phyloP scores from a whole-genome alignment of 106 monocot genomes.

The Posidonia australis region DNA sequence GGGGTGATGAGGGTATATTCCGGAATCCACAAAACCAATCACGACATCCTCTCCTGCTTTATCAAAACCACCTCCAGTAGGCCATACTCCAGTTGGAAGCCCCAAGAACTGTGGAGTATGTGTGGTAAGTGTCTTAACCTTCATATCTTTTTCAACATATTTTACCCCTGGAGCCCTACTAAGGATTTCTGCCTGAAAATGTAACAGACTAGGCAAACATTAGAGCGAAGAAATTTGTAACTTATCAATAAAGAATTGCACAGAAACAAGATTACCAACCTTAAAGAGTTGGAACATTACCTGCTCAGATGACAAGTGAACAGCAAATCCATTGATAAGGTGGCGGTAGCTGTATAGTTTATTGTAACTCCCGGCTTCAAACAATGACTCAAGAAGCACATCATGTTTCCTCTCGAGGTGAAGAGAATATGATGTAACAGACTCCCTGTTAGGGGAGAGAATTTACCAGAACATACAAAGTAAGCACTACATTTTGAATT shows the following conservation, averaged over 20 bases:
- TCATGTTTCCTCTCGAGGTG: slow-evolving; percentile 80
- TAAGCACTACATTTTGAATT: background rate
- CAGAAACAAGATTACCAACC: background rate
- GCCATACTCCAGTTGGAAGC: slow-evolving; percentile 83
- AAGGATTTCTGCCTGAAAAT: slow-evolving; percentile 55
- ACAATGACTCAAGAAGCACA: slow-evolving; percentile 66
- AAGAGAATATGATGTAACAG: slow-evolving; percentile 68
- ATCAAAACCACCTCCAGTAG: slow-evolving; percentile 89
- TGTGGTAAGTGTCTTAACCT: slow-evolving; percentile 79
- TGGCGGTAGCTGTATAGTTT: slow-evolving; percentile 89
- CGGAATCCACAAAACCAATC: slow-evolving; percentile 93
- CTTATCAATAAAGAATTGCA: background rate
- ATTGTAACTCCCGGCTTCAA: slow-evolving; percentile 71
- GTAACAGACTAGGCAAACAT: background rate
- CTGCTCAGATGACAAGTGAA: slow-evolving; percentile 73
- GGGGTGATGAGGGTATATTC: slow-evolving; percentile 81
- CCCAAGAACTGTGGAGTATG: slow-evolving; percentile 94
- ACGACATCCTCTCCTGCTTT: slow-evolving; percentile 88
- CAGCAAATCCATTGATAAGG: slow-evolving; percentile 88
- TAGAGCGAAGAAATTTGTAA: background rate
- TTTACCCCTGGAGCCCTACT: slow-evolving; percentile 63
- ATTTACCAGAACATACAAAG: background rate
- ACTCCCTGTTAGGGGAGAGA: slow-evolving; percentile 38
- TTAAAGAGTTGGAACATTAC: slow-evolving; percentile 19
- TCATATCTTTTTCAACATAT: slow-evolving; percentile 76